Conservation (phyloP, 345 rosid species). For the Rhodamnia rubescens region DNA sequence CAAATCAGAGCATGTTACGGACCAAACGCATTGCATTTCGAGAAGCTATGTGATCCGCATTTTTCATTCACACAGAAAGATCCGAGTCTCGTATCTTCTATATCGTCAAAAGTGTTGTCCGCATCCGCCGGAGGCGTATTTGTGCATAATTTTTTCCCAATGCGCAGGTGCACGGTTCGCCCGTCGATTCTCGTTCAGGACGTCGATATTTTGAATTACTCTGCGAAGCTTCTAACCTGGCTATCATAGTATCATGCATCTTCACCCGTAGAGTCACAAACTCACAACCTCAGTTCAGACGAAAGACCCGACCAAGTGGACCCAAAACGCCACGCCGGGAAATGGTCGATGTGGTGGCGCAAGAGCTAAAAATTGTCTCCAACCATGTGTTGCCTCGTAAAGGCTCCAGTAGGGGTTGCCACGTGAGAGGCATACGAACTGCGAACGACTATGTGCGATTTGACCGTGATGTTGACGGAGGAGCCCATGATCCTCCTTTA, state of each 20-base stretch:
- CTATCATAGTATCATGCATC: background rate
- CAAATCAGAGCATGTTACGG: background rate
- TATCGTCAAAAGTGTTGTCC: background rate
- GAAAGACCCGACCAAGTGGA: background rate
- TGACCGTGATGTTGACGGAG: background rate
- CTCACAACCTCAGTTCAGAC: background rate
- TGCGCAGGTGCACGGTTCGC: no score
- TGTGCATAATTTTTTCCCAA: background rate
- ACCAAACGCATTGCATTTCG: background rate
- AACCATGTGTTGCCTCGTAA: background rate
- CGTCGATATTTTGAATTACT: no score
- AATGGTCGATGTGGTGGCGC: background rate
- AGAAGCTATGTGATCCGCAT: background rate
- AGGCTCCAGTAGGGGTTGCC: background rate
- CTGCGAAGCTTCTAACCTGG: background rate
- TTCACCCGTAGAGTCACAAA: background rate
- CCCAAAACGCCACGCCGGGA: background rate
- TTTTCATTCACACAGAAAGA: background rate
- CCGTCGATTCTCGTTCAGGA: background rate
- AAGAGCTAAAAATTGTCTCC: background rate
- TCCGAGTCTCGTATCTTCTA: background rate
- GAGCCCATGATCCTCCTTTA: background rate
- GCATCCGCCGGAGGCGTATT: background rate
- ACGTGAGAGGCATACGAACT: background rate
- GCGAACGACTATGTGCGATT: background rate